Evolutionary conservation across 2,329 filamentous ascomycete genomes (phyloP).

Genomic region (Fusarium foetens): DNA sequence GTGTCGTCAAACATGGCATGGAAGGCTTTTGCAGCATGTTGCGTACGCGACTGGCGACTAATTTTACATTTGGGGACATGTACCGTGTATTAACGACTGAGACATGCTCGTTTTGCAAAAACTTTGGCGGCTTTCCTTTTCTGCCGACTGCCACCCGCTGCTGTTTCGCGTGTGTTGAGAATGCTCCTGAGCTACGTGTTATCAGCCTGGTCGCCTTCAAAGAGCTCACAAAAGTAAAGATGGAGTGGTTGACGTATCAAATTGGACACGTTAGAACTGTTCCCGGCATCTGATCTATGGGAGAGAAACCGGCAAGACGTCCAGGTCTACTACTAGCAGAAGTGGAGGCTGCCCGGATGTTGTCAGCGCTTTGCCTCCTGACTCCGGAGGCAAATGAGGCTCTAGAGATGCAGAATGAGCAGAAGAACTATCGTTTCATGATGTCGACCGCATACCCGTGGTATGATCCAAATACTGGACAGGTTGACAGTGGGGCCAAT

Average conservation of each 20-base stretch:
- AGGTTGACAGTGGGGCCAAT: not conserved
- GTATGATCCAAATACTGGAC: not conserved
- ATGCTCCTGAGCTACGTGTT: not conserved
- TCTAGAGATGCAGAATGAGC: not conserved
- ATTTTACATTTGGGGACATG: not conserved
- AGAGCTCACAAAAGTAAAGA: too few species aligned
- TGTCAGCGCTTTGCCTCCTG: not conserved
- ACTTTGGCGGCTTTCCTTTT: not conserved
- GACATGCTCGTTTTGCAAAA: not conserved
- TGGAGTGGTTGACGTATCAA: too few species aligned
- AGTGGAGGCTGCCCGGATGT: not conserved
- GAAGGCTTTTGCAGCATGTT: not conserved
- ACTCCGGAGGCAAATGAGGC: fast-evolving
- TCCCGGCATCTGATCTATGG: not conserved
- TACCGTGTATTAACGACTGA: not conserved
- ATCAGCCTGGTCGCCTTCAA: not conserved
- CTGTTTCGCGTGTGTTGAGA: not conserved
- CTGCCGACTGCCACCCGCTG: not conserved
- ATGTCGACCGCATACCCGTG: not conserved
- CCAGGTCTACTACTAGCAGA: not conserved
- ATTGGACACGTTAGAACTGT: not conserved
- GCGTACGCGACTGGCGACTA: not conserved
- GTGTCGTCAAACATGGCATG: not conserved
- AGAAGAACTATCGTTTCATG: not conserved
- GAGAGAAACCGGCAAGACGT: not conserved